These are phyloP conservation scores for Candida endomychidarum DNA, from an alignment of 805 yeast genomes.

Conservation along the genomic window DNA sequence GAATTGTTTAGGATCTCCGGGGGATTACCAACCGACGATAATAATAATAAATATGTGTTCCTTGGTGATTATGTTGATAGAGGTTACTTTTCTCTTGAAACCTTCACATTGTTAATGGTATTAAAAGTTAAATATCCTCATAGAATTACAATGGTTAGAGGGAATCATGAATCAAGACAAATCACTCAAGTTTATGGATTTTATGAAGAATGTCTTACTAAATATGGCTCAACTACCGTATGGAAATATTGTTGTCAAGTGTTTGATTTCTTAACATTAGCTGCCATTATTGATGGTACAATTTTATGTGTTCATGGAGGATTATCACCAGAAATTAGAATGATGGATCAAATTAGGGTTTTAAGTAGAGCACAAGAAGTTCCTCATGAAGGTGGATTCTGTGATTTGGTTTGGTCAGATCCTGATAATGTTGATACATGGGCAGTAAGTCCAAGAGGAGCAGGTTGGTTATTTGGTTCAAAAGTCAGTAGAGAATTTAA, in stretches of 20 bases:
- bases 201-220: constrained; percentile 91
- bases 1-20: constrained; percentile 90
- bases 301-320: constrained; percentile 98
- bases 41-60: constrained; percentile 47
- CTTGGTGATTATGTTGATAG: constrained; percentile 96
- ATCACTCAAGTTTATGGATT: constrained; percentile 99
- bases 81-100: constrained; percentile 94
- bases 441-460: constrained; percentile 98
- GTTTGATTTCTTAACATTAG: constrained; percentile 87
- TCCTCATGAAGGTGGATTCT: constrained; percentile 98
- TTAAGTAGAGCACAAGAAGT: constrained; percentile 95
- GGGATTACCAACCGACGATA: constrained; percentile 76
- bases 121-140: constrained; percentile 85
- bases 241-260: constrained; percentile 98
- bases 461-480: constrained; percentile 96
- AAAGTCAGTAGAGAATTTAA: constrained; percentile 94
- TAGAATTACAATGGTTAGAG: constrained; percentile 86
- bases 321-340: constrained; percentile 92
- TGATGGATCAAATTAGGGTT: constrained; percentile 95
- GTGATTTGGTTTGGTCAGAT: constrained; percentile 96
- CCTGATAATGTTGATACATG: constrained; percentile 97
- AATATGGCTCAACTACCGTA: constrained; percentile 91
- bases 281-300: constrained; percentile 94
- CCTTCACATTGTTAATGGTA: constrained; percentile 91
- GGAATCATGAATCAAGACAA: constrained; percentile 97